Evolutionary conservation across 345 rosid species (phyloP), one percentile per base, ranked within the genome.

Genomic region (Linum lewisii): DNA sequence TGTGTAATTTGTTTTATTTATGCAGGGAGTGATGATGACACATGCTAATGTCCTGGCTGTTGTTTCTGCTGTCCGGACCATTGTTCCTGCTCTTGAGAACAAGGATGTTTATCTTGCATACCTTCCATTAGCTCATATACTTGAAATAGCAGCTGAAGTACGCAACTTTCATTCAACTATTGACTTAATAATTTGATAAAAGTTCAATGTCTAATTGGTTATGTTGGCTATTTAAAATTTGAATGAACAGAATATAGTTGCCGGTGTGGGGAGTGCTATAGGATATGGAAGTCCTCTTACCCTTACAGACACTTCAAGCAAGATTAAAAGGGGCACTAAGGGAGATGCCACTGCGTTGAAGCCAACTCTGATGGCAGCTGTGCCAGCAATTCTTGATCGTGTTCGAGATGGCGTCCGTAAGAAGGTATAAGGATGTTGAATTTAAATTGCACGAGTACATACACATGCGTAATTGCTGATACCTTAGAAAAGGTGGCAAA

Each of bases 21-120:
- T 70, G n/a, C 75, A 88, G 97, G 98, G 98, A 69, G 99, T 94
- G 54, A 87, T 90, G 96, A 94, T 94, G 99, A 87, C 99, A 29
- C 97, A 94, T 69, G 84, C 79, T 58, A 94, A 94, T 78, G 87
- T 90, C 67, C 84, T 94, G 62, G 96, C 99, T 51, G 84, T 88
- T 23, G 92, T 87, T 75, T 87, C 96, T 71, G 87, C 96, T 24
- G 96, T 87, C 60, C 79, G 84, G 97, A 84, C 90, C 26, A 82
- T 94, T 67, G 96, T 94, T 78, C 97, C 99, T 36, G 74, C 63
- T 61, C 88, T 90, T 37, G 96, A 85, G 67, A 73, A 73, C 85
- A 82, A 78, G 69, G 97, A 94, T 70, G 76, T 77, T 59, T 87
- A 94, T 79, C 72, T 87, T 69, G 97, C 97, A 24, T 94, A 82